Evolutionary conservation across 2,329 filamentous ascomycete species (phyloP).

Genomic region (Penicillium sp.): DNA sequence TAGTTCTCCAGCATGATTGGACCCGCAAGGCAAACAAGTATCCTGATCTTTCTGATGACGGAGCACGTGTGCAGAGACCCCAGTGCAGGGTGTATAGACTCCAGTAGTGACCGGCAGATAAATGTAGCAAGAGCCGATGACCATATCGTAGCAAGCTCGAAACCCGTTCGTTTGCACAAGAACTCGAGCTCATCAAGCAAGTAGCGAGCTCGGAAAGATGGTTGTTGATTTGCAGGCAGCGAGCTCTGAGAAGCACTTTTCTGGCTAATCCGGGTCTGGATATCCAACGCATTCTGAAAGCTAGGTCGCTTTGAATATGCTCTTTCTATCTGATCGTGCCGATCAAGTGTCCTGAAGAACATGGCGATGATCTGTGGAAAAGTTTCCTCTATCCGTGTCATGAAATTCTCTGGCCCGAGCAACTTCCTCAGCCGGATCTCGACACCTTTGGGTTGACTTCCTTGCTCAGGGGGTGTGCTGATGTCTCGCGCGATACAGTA

Average conservation of each 20-base stretch:
- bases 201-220: conserved; percentile 77
- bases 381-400: conserved; percentile 64
- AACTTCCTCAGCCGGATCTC: conserved; percentile 67
- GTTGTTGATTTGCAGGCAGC: conserved; percentile 80
- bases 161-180: conserved; percentile 72
- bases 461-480: conserved; percentile 46
- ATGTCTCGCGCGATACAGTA: conserved; percentile 83
- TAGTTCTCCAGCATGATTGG: conserved; percentile 73
- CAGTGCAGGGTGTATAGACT: conserved; percentile 77
- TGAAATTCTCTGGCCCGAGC: conserved; percentile 68
- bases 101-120: conserved; percentile 75
- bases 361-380: conserved; percentile 77
- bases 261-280: conserved; percentile 68
- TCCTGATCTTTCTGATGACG: conserved; percentile 79
- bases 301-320: conserved; percentile 62
- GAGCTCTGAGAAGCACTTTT: conserved; percentile 66
- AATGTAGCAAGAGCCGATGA: conserved; percentile 72
- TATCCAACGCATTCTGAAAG: conserved; percentile 63
- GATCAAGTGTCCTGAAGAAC: conserved; percentile 75
- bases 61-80: conserved; percentile 86
- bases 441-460: conserved; percentile 56
- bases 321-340: conserved; percentile 73
- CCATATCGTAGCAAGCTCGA: conserved; percentile 69
- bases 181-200: conserved; percentile 74
- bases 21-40: conserved; percentile 78